phyloP scores from a whole-genome alignment of 2,329 filamentous ascomycete genomes.

The Alternaria angustiovoidea region DNA sequence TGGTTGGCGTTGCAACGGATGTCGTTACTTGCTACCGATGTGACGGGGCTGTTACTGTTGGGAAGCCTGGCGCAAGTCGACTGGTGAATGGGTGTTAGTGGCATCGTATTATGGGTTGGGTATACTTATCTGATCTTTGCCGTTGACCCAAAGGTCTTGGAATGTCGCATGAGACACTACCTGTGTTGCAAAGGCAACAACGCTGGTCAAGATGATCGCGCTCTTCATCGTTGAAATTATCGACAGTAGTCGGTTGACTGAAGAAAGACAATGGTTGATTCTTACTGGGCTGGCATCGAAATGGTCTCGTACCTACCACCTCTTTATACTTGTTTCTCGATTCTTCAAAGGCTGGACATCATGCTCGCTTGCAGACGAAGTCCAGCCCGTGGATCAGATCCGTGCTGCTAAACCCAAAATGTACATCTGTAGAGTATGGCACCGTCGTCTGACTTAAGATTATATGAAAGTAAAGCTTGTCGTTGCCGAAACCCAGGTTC shows the following conservation, averaged over 20 bases:
- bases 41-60: slow-evolving; percentile 49
- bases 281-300: neutral
- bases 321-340: slow-evolving; percentile 7
- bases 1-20: slow-evolving; percentile 58
- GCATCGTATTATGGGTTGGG: neutral
- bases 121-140: slow-evolving; percentile 36
- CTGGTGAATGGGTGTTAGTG: slow-evolving; percentile 19
- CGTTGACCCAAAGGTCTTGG: slow-evolving; percentile 45
- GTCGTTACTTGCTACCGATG: slow-evolving; percentile 61
- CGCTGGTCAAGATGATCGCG: slow-evolving; percentile 12
- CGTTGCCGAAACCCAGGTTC: slow-evolving; percentile 10
- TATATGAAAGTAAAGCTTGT: slow-evolving; percentile 20
- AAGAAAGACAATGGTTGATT: neutral
- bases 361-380: neutral
- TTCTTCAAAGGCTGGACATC: neutral
- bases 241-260: neutral
- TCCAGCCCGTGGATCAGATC: neutral
- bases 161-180: slow-evolving; percentile 41
- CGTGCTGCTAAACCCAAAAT: neutral
- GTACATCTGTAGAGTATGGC: neutral
- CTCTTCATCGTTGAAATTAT: slow-evolving; percentile 7
- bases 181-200: slow-evolving; percentile 40
- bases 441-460: slow-evolving; percentile 15
- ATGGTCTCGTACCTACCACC: neutral
- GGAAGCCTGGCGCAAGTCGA: slow-evolving; percentile 39